Conservation (phyloP, 179 eudicot genomes). For the Amaranthus tricolor region DNA sequence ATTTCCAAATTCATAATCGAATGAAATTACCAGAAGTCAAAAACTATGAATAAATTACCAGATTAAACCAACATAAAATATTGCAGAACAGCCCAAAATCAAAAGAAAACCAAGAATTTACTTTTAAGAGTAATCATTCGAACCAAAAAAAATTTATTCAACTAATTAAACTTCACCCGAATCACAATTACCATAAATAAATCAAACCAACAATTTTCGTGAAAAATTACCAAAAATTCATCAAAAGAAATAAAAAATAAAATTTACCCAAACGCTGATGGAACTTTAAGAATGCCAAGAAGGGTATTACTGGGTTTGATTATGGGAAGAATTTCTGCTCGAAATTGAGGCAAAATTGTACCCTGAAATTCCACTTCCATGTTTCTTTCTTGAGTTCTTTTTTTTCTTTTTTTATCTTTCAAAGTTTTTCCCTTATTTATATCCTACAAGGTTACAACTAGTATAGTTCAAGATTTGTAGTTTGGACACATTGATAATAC, state of each 20-base stretch:
- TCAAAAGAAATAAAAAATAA: not conserved
- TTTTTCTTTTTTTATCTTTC: no score
- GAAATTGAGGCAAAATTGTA: conserved; percentile 22
- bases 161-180: not conserved
- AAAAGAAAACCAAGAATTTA: not conserved
- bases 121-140: not conserved
- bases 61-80: not conserved
- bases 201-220: not conserved
- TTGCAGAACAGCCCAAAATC: not conserved
- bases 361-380: conserved; percentile 30
- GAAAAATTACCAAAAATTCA: not conserved
- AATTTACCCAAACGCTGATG: conserved; percentile 32
- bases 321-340: conserved; percentile 18
- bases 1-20: no score
- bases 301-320: conserved; percentile 17
- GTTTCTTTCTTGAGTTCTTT: not conserved
- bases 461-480: no score
- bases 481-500: no score
- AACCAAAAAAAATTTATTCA: not conserved
- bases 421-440: no score
- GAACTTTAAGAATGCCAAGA: conserved; percentile 10
- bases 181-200: not conserved
- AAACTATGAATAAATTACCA: not conserved
- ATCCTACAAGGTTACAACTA: no score
- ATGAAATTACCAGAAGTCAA: not conserved